Conservation (phyloP, 441 rosid species). For the Cnidoscolus chayamansa region DNA sequence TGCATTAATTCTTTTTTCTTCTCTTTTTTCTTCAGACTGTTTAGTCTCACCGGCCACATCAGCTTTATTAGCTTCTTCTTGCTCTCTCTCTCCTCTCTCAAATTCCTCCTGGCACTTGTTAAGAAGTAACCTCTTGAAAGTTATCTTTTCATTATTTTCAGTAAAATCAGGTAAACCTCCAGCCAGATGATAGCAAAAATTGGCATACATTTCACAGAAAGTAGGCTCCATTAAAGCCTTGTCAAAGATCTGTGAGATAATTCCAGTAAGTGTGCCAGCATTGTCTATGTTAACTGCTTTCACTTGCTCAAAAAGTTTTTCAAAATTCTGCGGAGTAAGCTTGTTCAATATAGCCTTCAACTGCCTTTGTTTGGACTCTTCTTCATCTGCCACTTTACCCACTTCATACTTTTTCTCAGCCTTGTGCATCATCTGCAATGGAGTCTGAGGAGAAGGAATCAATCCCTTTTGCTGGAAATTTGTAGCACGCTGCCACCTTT, state of each 20-base stretch:
- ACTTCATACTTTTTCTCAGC: conserved; percentile 93
- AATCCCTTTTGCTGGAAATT: conserved; percentile 71
- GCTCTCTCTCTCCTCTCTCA: conserved; percentile 89
- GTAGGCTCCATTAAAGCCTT: conserved; percentile 98
- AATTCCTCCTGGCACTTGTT: conserved; percentile 95
- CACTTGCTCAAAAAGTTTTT: conserved; percentile 85
- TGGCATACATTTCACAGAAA: conserved; percentile 96
- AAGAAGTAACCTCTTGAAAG: conserved; percentile 79
- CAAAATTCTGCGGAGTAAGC: conserved; percentile 95
- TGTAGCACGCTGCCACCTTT: conserved; percentile 81
- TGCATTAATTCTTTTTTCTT: conserved; percentile 80
- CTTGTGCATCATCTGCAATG: conserved; percentile 78
- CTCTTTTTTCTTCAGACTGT: conserved; percentile 76
- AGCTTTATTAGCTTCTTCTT: conserved; percentile 87
- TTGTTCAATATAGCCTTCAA: conserved; percentile 88
- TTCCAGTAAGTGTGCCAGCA: conserved; percentile 64
- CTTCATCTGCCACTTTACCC: conserved; percentile 73
- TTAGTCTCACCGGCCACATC: conserved; percentile 79
- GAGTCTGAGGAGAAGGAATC: conserved; percentile 84
- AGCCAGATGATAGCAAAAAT: conserved; percentile 72
- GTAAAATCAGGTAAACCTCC: conserved; percentile 66
- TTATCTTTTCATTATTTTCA: conserved; percentile 63
- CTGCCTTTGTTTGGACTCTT: conserved; percentile 76
- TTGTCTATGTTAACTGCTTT: conserved; percentile 78
- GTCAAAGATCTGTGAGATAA: conserved; percentile 93